phyloP scores from a whole-genome alignment of 495 filamentous ascomycete species.

The Penicillium macrosclerotiorum region DNA sequence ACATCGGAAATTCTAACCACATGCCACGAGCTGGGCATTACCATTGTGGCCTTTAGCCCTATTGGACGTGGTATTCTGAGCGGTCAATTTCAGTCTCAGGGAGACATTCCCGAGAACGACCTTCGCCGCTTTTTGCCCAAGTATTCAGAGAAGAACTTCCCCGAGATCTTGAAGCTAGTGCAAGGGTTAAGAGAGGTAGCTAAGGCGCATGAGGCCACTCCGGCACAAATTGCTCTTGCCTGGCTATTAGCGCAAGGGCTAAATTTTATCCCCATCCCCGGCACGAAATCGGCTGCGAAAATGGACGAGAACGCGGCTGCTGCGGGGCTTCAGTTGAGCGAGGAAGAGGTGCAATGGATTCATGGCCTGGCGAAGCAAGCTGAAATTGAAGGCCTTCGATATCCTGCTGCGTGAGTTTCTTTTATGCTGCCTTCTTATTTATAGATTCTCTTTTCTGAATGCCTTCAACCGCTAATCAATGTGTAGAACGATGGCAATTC shows the following conservation, averaged over 20 bases:
- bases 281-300: conserved; percentile 53
- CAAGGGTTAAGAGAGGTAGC: conserved; percentile 41
- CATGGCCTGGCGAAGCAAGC: conserved; percentile 16
- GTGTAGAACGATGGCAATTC: not conserved
- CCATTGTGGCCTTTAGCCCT: conserved; percentile 61
- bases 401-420: conserved; percentile 8
- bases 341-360: conserved; percentile 50
- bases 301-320: conserved; percentile 58
- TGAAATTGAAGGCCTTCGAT: conserved; percentile 7
- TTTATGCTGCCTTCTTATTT: not conserved
- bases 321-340: conserved; percentile 41
- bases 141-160: conserved; percentile 49
- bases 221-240: conserved; percentile 47
- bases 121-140: conserved; percentile 41
- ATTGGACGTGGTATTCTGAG: conserved; percentile 60
- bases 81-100: conserved; percentile 40
- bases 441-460: not conserved
- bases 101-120: conserved; percentile 46
- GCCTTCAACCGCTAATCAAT: no score
- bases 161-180: conserved; percentile 44
- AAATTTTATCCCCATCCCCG: conserved; percentile 57
- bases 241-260: conserved; percentile 54
- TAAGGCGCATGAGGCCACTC: conserved; percentile 42
- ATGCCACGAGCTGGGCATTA: conserved; percentile 59
- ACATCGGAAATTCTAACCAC: conserved; percentile 49